phyloP scores from a whole-genome alignment of 495 filamentous ascomycete species.

The Neurospora sp. region DNA sequence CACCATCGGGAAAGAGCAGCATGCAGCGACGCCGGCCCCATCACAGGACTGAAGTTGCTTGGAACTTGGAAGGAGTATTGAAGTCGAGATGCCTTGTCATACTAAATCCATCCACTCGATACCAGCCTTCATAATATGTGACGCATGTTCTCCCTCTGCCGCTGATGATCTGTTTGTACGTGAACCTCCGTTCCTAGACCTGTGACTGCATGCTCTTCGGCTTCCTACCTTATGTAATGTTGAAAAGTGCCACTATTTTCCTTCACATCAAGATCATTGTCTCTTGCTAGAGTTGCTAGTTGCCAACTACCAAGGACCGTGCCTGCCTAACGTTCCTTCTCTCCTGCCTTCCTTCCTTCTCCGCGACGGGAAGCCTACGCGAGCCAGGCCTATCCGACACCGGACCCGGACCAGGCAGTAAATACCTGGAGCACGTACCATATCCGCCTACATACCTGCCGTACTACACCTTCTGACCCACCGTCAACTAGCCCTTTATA shows the following conservation, averaged over 20 bases:
- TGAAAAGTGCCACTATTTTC: background rate
- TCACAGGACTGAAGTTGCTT: too few species aligned
- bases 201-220: background rate
- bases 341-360: background rate
- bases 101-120: too few species aligned
- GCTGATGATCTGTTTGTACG: background rate
- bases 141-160: background rate
- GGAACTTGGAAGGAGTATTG: too few species aligned
- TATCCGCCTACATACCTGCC: too few species aligned
- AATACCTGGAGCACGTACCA: too few species aligned
- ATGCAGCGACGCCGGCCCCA: too few species aligned
- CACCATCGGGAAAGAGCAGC: too few species aligned
- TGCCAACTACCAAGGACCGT: background rate
- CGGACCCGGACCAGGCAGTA: too few species aligned
- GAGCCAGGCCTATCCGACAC: too few species aligned
- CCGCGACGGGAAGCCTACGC: background rate
- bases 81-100: too few species aligned
- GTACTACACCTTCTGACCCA: background rate
- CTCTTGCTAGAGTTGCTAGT: background rate
- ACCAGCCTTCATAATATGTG: too few species aligned
- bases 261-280: background rate
- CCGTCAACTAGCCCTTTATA: background rate
- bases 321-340: background rate
- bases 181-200: background rate
- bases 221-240: background rate